Conservation (phyloP, 176 grass and related monocot genomes). For the Triticum dicoccoides region DNA sequence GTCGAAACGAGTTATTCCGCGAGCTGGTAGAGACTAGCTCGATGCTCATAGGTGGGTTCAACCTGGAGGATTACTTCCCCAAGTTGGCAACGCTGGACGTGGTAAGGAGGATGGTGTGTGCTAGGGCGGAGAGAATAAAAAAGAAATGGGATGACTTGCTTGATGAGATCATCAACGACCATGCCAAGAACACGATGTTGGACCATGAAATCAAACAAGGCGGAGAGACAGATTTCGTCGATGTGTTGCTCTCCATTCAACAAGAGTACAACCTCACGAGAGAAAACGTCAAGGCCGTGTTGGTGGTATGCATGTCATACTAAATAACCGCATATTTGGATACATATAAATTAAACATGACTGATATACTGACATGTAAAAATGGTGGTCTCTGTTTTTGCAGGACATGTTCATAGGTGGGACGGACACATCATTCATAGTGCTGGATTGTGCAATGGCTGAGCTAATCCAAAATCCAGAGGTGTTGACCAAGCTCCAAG, state of each 20-base stretch:
- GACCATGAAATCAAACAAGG: background rate
- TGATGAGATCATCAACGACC: conserved; percentile 29
- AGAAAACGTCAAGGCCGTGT: background rate
- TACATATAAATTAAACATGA: background rate
- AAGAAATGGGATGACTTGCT: conserved; percentile 32
- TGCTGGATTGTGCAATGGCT: conserved; percentile 8
- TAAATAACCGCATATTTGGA: background rate
- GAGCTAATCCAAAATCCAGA: background rate
- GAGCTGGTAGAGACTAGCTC: conserved; percentile 21
- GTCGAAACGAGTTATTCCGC: conserved; percentile 18
- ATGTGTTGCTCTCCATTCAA: background rate
- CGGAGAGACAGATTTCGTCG: background rate
- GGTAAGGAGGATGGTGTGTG: background rate
- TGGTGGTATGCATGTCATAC: background rate
- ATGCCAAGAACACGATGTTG: background rate
- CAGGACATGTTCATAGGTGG: conserved; percentile 54
- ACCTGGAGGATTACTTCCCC: conserved; percentile 39
- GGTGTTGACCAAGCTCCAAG: background rate
- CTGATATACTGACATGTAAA: background rate
- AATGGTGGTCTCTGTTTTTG: too few species aligned
- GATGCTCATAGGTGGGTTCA: conserved; percentile 34
- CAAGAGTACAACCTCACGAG: background rate
- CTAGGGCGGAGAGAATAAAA: background rate
- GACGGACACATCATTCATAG: conserved; percentile 31
- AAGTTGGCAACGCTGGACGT: conserved; percentile 1